Percentiles rank a stretch among this genome's conserved stretches.
Evolutionary conservation across 176 grass and related monocot genomes (phyloP).

Genomic region (Poa annua): DNA sequence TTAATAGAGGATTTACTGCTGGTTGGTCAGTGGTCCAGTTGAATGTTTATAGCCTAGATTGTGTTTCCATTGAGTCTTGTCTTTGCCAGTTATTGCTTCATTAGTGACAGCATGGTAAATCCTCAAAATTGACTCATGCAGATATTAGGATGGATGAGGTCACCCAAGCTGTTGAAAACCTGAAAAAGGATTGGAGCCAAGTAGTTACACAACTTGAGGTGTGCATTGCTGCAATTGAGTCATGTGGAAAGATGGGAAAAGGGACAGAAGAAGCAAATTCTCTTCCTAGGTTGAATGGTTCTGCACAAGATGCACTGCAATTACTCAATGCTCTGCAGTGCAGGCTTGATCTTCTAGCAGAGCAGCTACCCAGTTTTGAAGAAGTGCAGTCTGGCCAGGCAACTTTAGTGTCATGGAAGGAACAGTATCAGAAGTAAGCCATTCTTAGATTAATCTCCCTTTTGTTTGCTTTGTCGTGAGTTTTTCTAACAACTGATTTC

Average conservation of each 20-base stretch:
- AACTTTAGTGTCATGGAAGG: conserved; percentile 72
- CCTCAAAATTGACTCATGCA: neutral
- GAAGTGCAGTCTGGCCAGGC: conserved; percentile 65
- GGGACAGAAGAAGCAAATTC: conserved; percentile 71
- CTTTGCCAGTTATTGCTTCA: neutral
- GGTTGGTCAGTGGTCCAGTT: neutral
- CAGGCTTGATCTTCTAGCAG: conserved; percentile 68
- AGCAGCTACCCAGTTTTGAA: conserved; percentile 78
- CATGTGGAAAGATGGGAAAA: conserved; percentile 65
- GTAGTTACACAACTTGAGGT: conserved; percentile 55
- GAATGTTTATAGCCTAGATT: neutral
- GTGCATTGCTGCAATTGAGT: conserved; percentile 59
- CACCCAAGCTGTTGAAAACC: conserved; percentile 64
- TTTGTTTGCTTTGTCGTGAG: neutral
- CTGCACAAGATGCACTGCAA: conserved; percentile 70
- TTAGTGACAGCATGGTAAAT: neutral
- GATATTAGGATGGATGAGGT: conserved; percentile 74
- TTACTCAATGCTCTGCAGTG: conserved; percentile 79
- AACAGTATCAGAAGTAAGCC: conserved; percentile 66
- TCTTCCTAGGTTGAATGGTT: conserved; percentile 71
- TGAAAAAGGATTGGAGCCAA: conserved; percentile 76
- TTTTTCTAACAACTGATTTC: neutral
- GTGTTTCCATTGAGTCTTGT: conserved; percentile 4
- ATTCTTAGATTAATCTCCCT: neutral
- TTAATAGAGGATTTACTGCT: neutral